Evolutionary conservation across 106 monocot species (phyloP), one percentile per base, ranked within the genome.

Genomic region (Gastrodia elata): DNA sequence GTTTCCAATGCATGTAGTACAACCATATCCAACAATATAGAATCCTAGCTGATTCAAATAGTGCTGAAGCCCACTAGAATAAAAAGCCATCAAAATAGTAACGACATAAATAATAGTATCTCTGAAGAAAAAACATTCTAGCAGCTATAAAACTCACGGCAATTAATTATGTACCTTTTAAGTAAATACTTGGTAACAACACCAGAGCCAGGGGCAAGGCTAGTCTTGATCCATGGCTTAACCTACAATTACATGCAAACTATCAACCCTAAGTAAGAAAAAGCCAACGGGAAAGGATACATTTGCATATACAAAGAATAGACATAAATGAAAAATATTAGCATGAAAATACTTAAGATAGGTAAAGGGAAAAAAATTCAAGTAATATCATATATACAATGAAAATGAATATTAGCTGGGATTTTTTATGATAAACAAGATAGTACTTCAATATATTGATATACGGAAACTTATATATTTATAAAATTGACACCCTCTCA

Each of bases 1-100:
- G 67, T 93, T 93, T 30, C 93, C 93, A 74, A 93, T 87, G 40
- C 93, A 93, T n/a, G 93, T 93, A 10, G 93, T 87, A 78, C 93
- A 93, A 2, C 93, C 93, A 82, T 85, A 89, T 25, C 87, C 93
- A 77, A 87, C 93, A 81, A 89, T 83, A 79, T 93, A 39, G 64
- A 93, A 93, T 10, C 93, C 93, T 32, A 76, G 85, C 39, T 85
- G 81, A 82, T 87, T 83, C 64, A 90, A 74, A 76, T 89, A 90
- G 42, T 89, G 79, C 75, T 90, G 93, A 71, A 93, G 67, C 8
- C 85, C 89, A 84, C 93, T 93, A 79, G 3, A 77, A 59, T 5
- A 73, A 64, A 49, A 55, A 71, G n/a, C 64, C 22, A 48, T 39
- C 48, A 68, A n/a, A 73, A 68, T 22, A 46, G 5, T 39, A 9